These are phyloP conservation scores for Dunaliella primolecta DNA, from an alignment of 139 green algal genomes.

Conservation along the genomic window DNA sequence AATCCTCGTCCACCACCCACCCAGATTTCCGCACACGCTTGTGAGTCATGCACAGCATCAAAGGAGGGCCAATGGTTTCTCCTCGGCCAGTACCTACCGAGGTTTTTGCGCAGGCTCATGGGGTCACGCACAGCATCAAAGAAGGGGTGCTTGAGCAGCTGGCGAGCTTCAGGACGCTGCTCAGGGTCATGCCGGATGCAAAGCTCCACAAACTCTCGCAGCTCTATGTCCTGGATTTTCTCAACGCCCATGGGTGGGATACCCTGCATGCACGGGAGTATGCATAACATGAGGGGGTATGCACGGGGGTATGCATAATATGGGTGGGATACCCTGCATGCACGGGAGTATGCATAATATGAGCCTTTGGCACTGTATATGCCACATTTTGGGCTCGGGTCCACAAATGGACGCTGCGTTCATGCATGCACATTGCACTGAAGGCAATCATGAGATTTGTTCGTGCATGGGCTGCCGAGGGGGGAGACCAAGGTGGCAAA, in stretches of 20 bases:
- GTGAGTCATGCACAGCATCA: too few relatives aligned
- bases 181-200: conserved; percentile 69
- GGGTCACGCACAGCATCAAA: conserved; percentile 47
- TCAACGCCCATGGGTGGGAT: conserved; percentile 1
- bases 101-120: neutral
- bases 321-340: neutral
- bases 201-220: conserved; percentile 78
- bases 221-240: conserved; percentile 53
- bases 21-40: too few relatives aligned
- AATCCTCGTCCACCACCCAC: too few relatives aligned
- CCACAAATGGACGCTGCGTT: too few relatives aligned
- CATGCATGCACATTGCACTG: too few relatives aligned
- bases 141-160: conserved; percentile 90
- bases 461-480: too few relatives aligned
- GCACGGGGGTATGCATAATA: neutral
- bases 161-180: conserved; percentile 61
- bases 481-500: too few relatives aligned
- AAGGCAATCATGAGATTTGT: too few relatives aligned
- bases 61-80: too few relatives aligned
- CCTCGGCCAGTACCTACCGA: neutral
- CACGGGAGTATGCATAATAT: neutral
- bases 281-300: neutral
- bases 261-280: neutral
- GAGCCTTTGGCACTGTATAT: too few relatives aligned
- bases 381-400: too few relatives aligned